A percentile compares a stretch with the other conserved stretches of the same genome.
Conservation (phyloP, 2,329 filamentous ascomycete genomes). For the Colletotrichum liriopes region DNA sequence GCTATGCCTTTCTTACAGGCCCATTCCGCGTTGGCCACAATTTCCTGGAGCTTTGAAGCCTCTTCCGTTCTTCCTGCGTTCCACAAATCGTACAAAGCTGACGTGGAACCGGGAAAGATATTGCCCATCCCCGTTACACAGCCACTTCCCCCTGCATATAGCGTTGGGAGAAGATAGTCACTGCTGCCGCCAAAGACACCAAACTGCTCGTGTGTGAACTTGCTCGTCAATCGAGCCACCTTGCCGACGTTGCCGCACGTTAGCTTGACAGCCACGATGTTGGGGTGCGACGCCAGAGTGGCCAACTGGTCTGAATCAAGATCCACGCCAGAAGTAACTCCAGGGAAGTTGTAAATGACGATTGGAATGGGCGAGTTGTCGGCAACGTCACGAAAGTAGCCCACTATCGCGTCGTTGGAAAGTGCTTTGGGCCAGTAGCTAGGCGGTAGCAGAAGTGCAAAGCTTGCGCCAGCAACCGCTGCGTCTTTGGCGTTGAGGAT, state of each 20-base stretch:
- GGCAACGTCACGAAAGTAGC: constrained; percentile 76
- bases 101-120: constrained; percentile 61
- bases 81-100: constrained; percentile 59
- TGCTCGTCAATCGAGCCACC: constrained; percentile 65
- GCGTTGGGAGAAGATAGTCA: constrained; percentile 59
- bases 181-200: constrained; percentile 61
- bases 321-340: constrained; percentile 45
- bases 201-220: constrained; percentile 57
- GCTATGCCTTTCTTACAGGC: constrained; percentile 66
- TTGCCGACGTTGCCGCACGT: constrained; percentile 70
- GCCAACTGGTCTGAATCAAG: constrained; percentile 45
- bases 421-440: constrained; percentile 77
- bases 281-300: constrained; percentile 68
- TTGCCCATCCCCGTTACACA: constrained; percentile 64
- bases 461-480: constrained; percentile 74
- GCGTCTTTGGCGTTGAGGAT: constrained; percentile 78
- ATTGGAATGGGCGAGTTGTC: constrained; percentile 57
- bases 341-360: constrained; percentile 47
- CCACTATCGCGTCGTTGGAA: constrained; percentile 69
- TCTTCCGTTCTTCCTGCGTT: constrained; percentile 55
- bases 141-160: constrained; percentile 57
- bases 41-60: constrained; percentile 57
- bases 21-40: constrained; percentile 64
- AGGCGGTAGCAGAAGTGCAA: constrained; percentile 78
- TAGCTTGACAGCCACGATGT: constrained; percentile 73